These are phyloP conservation scores for Colletotrichum cordylinicola DNA, from an alignment of 2,329 filamentous ascomycete genomes.

Conservation along the genomic window DNA sequence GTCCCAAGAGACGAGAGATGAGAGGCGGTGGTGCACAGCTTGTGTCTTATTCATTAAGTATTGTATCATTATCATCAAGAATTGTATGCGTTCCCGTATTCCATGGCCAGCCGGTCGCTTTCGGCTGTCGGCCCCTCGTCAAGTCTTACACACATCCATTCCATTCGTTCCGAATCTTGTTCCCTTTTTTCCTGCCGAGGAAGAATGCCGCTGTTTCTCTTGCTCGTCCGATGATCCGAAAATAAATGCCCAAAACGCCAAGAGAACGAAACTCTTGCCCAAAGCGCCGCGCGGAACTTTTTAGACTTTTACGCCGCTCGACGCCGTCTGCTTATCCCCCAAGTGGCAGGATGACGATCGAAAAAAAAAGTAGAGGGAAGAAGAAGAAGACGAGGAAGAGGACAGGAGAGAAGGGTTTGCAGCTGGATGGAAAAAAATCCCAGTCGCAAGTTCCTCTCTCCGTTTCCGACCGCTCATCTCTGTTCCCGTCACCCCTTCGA, in stretches of 20 bases:
- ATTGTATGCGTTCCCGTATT: neutral
- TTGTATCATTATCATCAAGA: neutral
- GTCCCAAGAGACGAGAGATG: neutral
- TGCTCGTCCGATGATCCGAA: conserved; percentile 1
- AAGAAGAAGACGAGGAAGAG: neutral
- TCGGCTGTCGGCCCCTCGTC: neutral
- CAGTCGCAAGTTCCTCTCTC: neutral
- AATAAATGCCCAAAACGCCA: conserved; percentile 1
- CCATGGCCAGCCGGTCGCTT: neutral
- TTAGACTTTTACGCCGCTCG: conserved; percentile 4
- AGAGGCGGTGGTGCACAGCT: neutral
- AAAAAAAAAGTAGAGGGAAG: neutral
- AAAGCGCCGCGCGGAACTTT: conserved; percentile 15
- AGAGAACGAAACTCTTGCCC: conserved; percentile 12
- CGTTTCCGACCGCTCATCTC: neutral
- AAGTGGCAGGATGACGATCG: neutral
- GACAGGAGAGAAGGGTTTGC: neutral
- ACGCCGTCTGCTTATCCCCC: neutral
- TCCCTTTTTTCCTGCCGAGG: neutral
- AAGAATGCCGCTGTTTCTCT: neutral
- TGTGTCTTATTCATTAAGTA: neutral
- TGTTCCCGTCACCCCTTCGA: neutral
- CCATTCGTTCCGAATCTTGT: neutral
- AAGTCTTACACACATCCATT: neutral
- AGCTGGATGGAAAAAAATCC: neutral